Evolutionary conservation across 2,329 filamentous ascomycete species (phyloP).

Genomic region (Zalaria sp.): DNA sequence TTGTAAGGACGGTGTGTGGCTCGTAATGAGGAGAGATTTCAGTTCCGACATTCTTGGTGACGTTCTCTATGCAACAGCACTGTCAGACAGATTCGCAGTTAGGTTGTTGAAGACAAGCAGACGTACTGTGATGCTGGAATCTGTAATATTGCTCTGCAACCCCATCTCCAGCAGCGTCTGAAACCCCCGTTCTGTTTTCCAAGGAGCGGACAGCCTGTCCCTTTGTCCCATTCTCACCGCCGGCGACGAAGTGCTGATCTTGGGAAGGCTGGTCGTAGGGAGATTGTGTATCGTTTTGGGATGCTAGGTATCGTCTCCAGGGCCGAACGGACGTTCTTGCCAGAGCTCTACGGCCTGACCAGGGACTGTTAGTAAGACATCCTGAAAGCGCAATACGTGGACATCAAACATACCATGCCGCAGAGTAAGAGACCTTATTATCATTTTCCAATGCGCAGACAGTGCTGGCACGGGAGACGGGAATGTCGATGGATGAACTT

Average conservation of each 20-base stretch:
- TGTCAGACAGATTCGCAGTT: neutral
- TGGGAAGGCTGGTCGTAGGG: neutral
- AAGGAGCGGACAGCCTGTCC: constrained; percentile 11
- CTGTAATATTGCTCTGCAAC: constrained; percentile 27
- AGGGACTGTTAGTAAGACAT: constrained; percentile 1
- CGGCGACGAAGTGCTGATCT: constrained; percentile 1
- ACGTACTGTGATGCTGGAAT: constrained; percentile 23
- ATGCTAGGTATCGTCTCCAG: constrained; percentile 20
- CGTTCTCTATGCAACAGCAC: constrained; percentile 14
- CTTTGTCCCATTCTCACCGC: neutral
- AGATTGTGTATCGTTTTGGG: constrained; percentile 16
- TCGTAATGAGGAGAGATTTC: constrained; percentile 41
- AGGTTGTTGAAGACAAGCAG: neutral
- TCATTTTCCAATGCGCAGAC: constrained; percentile 19
- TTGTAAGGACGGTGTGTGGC: constrained; percentile 49
- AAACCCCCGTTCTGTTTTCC: neutral
- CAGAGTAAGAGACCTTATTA: constrained; percentile 26
- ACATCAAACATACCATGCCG: constrained; percentile 20
- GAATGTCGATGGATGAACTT: too few species aligned
- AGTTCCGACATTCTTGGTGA: constrained; percentile 23
- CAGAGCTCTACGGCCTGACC: constrained; percentile 24
- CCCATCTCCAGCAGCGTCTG: neutral
- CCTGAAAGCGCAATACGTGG: neutral
- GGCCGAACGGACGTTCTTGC: constrained; percentile 20
- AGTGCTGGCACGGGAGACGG: too few species aligned